Evolutionary conservation across 441 rosid genomes (phyloP).

Genomic region (Mallotus repandus): DNA sequence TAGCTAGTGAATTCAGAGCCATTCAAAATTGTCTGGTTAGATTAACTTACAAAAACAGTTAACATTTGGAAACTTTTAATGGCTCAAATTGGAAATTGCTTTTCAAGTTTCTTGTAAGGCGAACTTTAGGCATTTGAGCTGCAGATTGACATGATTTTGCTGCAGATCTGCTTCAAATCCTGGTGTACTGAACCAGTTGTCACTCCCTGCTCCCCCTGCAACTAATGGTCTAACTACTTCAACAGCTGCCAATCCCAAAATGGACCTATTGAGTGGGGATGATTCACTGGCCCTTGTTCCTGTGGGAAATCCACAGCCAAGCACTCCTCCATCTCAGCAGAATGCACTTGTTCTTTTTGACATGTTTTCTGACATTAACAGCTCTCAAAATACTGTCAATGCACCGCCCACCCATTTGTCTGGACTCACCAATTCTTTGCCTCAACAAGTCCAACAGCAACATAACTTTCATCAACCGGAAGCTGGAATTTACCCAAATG

Average conservation of each 20-base stretch:
- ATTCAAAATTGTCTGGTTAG: not conserved
- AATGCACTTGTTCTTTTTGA: slow-evolving; percentile 88
- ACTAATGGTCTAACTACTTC: slow-evolving; percentile 53
- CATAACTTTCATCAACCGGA: slow-evolving; percentile 55
- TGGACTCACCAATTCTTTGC: slow-evolving; percentile 45
- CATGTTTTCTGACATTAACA: slow-evolving; percentile 66
- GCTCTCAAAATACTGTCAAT: slow-evolving; percentile 45
- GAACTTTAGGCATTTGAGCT: slow-evolving; percentile 15
- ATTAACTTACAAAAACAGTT: not conserved
- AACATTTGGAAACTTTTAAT: slow-evolving; percentile 2
- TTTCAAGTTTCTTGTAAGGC: not conserved
- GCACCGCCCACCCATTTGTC: slow-evolving; percentile 44
- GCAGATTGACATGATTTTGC: slow-evolving; percentile 22
- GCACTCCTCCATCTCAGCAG: slow-evolving; percentile 60
- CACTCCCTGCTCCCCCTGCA: slow-evolving; percentile 78
- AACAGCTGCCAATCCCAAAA: slow-evolving; percentile 52
- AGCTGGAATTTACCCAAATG: slow-evolving; percentile 61
- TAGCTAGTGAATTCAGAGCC: not conserved
- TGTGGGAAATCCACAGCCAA: slow-evolving; percentile 59
- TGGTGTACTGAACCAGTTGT: slow-evolving; percentile 58
- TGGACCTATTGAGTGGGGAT: slow-evolving; percentile 96
- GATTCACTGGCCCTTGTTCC: slow-evolving; percentile 84
- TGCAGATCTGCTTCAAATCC: slow-evolving; percentile 61
- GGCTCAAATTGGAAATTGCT: slow-evolving; percentile 2
- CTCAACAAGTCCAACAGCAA: slow-evolving; percentile 66